Base-by-base conservation (phyloP, 139 green algal species). In the Chlamydomonas schloesseri region DNA sequence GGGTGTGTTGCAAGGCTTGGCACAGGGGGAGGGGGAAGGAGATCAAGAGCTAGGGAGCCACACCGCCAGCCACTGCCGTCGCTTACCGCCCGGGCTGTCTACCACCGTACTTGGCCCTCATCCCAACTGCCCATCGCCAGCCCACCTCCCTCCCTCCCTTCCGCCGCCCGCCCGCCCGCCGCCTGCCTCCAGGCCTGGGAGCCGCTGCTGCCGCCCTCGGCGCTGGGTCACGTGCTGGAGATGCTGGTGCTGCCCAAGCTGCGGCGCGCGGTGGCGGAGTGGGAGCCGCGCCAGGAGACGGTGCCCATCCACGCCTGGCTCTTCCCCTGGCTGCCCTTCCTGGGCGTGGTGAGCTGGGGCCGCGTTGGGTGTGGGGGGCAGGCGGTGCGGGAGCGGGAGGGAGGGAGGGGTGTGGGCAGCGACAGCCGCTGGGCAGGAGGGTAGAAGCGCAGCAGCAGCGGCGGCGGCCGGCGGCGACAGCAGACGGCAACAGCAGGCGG, bases 271-370 rank as follows among this genome's bases (percentile, higher is more conserved):
- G 94, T 99, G 33, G 90, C 94, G 46, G 74, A 81, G 10, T 99
- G 98, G 98, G 95, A 99, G 86, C 98, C 98, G 37, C 89, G 92
- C 33, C 67, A 81, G 26, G 97, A 99, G 87, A 92, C 93, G 13
- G 89, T 98, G 78, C 91, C 97, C 31, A 93, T 99, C 71, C 98
- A 99, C 86, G 92, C 92, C 13, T 99, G 98, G 98, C 88, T 99
- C 86, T 98, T 99, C 88, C 98, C 98, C 53, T 99, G 98, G 98
- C 94, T 99, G 83, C 94, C 94, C 6, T 90, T 91, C 70, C 90
- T 99, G 64, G 94, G 92, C 0, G n/a, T 78, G 46, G 34, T 20
- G 58, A n/a, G 58, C 71, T 67, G 72, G 28, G 0, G 71, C 42
- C 21, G 55, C 20, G 55, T 24, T 0, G 42, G 26, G 5, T 26